Evolutionary conservation across 2,329 filamentous ascomycete genomes (phyloP).

Genomic region (Chalaropsis thielavioides): DNA sequence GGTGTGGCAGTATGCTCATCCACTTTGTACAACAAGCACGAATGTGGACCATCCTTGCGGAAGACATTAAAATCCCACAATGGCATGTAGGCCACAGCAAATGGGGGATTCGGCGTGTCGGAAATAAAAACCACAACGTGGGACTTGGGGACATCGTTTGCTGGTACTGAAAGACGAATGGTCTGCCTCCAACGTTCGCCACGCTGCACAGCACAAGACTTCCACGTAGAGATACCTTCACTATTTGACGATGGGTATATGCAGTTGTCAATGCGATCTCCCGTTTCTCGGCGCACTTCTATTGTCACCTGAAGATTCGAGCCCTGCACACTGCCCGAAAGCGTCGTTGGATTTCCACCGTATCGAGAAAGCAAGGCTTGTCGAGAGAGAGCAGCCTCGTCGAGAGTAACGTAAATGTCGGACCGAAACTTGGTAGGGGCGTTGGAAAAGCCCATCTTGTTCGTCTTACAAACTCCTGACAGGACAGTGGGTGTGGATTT

Average conservation of each 20-base stretch:
- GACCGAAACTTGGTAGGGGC: conserved; percentile 77
- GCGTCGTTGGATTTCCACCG: conserved; percentile 58
- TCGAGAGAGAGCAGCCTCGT: conserved; percentile 61
- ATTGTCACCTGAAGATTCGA: conserved; percentile 75
- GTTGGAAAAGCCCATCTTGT: conserved; percentile 84
- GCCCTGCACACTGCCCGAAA: conserved; percentile 47
- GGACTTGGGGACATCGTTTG: conserved; percentile 63
- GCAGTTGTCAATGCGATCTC: conserved; percentile 73
- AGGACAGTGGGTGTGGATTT: conserved; percentile 78
- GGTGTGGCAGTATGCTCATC: conserved; percentile 74
- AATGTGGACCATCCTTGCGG: conserved; percentile 69
- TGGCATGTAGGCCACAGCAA: conserved; percentile 84
- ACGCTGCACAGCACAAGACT: conserved; percentile 64
- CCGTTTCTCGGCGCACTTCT: conserved; percentile 66
- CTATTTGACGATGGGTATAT: conserved; percentile 78
- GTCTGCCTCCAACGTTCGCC: conserved; percentile 81
- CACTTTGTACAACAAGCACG: conserved; percentile 71
- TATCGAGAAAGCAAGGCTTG: conserved; percentile 56
- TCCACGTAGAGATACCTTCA: conserved; percentile 68
- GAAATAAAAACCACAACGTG: conserved; percentile 85
- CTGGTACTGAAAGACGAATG: conserved; percentile 62
- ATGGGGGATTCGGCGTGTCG: conserved; percentile 73
- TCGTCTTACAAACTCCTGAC: conserved; percentile 65
- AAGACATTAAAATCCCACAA: conserved; percentile 90
- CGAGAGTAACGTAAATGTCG: conserved; percentile 86